Conservation (phyloP, 2,329 filamentous ascomycete genomes). For the Ophiostoma angusticollis region DNA sequence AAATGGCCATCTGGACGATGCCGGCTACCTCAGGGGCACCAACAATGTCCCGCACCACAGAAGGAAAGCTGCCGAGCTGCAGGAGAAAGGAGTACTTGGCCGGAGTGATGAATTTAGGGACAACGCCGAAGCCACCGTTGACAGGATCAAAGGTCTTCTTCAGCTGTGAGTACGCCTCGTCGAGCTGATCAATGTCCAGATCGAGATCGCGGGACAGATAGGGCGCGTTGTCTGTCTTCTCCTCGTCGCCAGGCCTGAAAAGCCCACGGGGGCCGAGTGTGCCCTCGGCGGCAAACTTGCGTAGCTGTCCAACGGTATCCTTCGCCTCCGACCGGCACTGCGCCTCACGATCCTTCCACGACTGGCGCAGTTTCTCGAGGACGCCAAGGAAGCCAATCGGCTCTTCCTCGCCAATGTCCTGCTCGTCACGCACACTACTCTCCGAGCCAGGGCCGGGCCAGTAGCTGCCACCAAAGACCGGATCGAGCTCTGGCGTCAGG, state of each 20-base stretch:
- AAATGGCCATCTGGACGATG: slow-evolving; percentile 65
- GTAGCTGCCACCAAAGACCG: slow-evolving; percentile 92
- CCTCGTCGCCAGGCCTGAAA: slow-evolving; percentile 14
- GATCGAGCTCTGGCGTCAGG: slow-evolving; percentile 80
- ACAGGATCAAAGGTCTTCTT: slow-evolving; percentile 64
- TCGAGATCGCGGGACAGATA: slow-evolving; percentile 41
- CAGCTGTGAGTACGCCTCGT: slow-evolving; percentile 78
- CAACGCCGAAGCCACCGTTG: slow-evolving; percentile 66
- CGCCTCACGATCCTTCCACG: slow-evolving; percentile 76
- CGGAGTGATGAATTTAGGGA: slow-evolving; percentile 84
- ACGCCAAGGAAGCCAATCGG: slow-evolving; percentile 68
- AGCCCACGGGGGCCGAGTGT: slow-evolving; percentile 41
- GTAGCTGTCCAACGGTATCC: slow-evolving; percentile 67
- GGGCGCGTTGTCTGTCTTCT: slow-evolving; percentile 15
- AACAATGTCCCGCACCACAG: slow-evolving; percentile 72
- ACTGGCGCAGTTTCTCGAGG: slow-evolving; percentile 58
- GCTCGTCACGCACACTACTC: slow-evolving; percentile 25
- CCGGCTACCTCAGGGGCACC: slow-evolving; percentile 68
- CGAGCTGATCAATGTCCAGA: slow-evolving; percentile 78
- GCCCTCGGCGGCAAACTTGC: slow-evolving; percentile 81
- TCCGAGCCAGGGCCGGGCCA: slow-evolving; percentile 70
- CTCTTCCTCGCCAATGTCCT: slow-evolving; percentile 39
- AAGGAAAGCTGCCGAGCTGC: slow-evolving; percentile 57
- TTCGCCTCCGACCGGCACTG: slow-evolving; percentile 72
- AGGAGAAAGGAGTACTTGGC: slow-evolving; percentile 75